Percentiles rank a stretch among this genome's conserved stretches.
Evolutionary conservation across 228 moss, liverwort and hornwort genomes (phyloP).

Genomic region (Sphagnum fallax): DNA sequence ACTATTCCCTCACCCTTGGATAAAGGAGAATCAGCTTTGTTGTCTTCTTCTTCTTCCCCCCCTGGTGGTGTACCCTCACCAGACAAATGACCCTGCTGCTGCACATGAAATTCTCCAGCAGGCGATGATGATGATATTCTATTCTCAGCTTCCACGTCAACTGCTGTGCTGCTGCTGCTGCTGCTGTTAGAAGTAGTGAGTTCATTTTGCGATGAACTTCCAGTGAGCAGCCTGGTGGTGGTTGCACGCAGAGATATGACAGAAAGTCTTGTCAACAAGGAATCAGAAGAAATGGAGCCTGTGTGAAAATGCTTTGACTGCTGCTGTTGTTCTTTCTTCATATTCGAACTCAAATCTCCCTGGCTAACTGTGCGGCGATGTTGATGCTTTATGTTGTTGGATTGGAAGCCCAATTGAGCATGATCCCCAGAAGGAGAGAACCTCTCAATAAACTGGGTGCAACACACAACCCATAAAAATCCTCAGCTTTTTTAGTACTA

Average conservation of each 20-base stretch:
- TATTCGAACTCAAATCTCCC: constrained; percentile 43
- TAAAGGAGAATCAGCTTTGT: constrained; percentile 28
- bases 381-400: neutral
- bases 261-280: constrained; percentile 41
- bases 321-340: constrained; percentile 15
- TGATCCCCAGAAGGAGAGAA: no score
- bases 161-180: no score
- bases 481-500: no score
- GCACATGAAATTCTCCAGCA: constrained; percentile 29
- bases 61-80: neutral
- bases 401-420: no score
- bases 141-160: constrained; percentile 28
- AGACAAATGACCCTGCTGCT: no score
- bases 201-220: constrained; percentile 40
- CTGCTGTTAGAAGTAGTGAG: constrained; percentile 13
- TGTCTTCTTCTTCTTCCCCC: constrained; percentile 11
- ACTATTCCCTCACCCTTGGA: constrained; percentile 55
- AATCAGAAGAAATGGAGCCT: constrained; percentile 58
- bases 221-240: constrained; percentile 23
- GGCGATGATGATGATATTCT: constrained; percentile 7
- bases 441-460: no score
- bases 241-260: constrained; percentile 24
- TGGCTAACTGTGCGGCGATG: constrained; percentile 67
- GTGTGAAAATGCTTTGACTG: constrained; percentile 51
- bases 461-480: no score